Conservation (phyloP, 331 rosid genomes). For the Quercus tomentella region DNA sequence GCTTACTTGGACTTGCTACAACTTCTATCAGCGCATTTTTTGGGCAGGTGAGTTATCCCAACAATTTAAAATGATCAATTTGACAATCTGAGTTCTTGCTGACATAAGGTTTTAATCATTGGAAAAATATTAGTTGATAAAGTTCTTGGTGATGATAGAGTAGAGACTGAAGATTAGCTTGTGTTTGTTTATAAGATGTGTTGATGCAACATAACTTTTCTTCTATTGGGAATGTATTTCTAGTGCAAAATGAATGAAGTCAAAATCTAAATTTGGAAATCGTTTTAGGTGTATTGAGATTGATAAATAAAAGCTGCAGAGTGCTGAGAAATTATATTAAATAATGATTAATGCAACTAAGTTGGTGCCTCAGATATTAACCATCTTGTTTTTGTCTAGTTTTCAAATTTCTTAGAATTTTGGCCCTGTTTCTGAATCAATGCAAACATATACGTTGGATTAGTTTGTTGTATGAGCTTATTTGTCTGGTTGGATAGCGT, state of each 20-base stretch:
- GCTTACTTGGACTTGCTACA: no score
- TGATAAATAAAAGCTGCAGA: not conserved
- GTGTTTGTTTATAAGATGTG: not conserved
- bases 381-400: not conserved
- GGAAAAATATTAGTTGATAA: not conserved
- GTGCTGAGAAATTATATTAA: not conserved
- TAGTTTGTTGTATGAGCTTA: not conserved
- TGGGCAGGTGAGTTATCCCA: no score
- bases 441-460: not conserved
- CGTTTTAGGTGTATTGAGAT: not conserved
- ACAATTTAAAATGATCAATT: not conserved
- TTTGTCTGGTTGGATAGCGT: not conserved
- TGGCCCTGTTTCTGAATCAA: not conserved
- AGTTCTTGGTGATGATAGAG: not conserved
- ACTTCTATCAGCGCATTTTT: no score
- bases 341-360: not conserved
- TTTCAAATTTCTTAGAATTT: not conserved
- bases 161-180: not conserved
- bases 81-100: no score
- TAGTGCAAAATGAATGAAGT: not conserved
- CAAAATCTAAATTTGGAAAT: not conserved
- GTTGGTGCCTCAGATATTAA: not conserved
- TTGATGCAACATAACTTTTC: not conserved
- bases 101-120: not conserved
- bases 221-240: no score